Conservation (phyloP, 1,284 basidiomycete species). For the Ustilago loliicola region DNA sequence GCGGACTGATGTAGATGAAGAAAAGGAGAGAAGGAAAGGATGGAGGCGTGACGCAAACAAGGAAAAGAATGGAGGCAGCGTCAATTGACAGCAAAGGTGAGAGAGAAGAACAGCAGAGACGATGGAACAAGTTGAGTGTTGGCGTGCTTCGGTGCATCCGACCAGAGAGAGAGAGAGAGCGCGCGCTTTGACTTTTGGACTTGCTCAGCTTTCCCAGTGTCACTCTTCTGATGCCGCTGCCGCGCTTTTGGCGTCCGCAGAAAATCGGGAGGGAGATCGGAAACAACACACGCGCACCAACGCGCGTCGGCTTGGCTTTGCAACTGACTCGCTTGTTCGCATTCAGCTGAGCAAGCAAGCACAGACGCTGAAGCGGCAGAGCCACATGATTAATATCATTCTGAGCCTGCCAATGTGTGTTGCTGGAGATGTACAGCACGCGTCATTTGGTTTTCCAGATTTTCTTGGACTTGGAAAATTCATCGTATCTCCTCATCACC, state of each 20-base stretch:
- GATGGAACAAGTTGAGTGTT: too few species aligned
- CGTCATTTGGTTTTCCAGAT: too few species aligned
- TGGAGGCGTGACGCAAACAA: background rate
- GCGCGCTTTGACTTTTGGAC: slow-evolving; percentile 4
- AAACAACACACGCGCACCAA: background rate
- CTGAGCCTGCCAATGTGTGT: too few species aligned
- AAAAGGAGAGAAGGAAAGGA: background rate
- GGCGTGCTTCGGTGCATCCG: too few species aligned
- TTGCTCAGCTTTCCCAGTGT: background rate
- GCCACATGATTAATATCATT: too few species aligned
- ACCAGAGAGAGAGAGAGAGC: slow-evolving; percentile 5
- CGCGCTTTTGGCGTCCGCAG: background rate
- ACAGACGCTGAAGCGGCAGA: background rate
- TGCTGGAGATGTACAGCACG: too few species aligned
- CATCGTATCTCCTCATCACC: too few species aligned
- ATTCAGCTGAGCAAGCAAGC: background rate
- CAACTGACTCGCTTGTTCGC: background rate
- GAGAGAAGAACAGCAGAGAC: too few species aligned
- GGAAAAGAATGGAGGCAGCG: background rate
- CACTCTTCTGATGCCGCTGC: background rate
- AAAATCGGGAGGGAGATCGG: slow-evolving; percentile 9
- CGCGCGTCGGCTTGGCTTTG: background rate
- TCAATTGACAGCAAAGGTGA: background rate
- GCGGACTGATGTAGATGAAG: background rate
- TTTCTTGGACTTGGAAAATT: too few species aligned